Base-by-base conservation (phyloP, 352 stramenopile genomes). In the Thalassiosira mediterranea region DNA sequence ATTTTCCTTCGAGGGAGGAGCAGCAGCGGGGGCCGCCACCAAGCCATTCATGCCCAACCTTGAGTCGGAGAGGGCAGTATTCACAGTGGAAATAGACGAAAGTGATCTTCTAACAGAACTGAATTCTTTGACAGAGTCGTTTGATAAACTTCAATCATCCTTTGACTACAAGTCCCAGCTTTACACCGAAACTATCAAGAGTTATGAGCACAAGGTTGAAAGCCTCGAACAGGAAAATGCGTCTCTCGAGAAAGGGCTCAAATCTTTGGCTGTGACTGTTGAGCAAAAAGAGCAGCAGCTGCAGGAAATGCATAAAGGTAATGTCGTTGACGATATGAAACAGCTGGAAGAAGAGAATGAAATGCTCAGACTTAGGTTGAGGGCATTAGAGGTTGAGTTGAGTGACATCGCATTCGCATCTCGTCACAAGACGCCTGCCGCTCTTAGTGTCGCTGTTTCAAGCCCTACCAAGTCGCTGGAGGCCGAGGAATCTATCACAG, bases 321-420 rank as follows among this genome's bases (percentile, higher is more conserved):
- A 49, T 28, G 49, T 61, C n/a, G 47, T 66, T 23, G 42, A 53
- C 5, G 40, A 49, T 60, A n/a, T 63, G 23, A 29, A 60, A 17
- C 52, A 25, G 26, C 59, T 71, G 15, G 51, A 72, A 61, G 34
- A 58, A 19, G 66, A 76, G n/a, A 78, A 78, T 59, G 59, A 71
- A 46, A 56, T 67, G 42, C 37, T 78, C 10, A 60, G 60, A 15
- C 46, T 42, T 25, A 78, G 69, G 57, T 26, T 78, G 21, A 54
- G 69, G 29, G 52, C 37, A 31, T 54, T 78, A 42, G 69, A 78
- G 31, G 26, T 78, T n/a, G 69, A 72, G 62, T 62, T 78, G 42
- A 78, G 69, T 64, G 69, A 78, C 37, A 19, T 63, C 21, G 59
- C 69, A 13, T 78, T 72, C 62, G 59, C 70, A 48, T 70, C 56